These are phyloP conservation scores for Cymbopogon flexuosus DNA, from an alignment of 202 grass and related monocot species.

Conservation along the genomic window DNA sequence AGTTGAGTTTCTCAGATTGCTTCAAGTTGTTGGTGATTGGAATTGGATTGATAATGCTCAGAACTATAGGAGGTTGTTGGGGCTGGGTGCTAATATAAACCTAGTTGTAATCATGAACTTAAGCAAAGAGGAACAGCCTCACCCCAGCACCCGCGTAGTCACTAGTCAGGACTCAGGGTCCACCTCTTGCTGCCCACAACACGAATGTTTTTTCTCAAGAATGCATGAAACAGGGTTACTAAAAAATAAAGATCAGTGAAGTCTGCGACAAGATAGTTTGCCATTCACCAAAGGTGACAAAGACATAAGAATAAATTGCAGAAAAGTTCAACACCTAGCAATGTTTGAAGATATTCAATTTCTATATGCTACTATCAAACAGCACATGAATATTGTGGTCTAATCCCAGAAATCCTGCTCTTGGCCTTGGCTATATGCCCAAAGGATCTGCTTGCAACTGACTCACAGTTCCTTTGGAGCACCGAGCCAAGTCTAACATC, in stretches of 20 bases:
- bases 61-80: not conserved
- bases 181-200: not conserved
- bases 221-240: not conserved
- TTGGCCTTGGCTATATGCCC: not conserved
- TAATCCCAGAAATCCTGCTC: not conserved
- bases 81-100: not conserved
- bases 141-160: not conserved
- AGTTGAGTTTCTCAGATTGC: not conserved
- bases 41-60: not conserved
- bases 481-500: not conserved
- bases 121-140: not conserved
- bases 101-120: not conserved
- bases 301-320: not conserved
- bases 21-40: not conserved
- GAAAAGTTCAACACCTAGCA: not conserved
- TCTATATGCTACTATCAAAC: not conserved
- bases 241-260: not conserved
- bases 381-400: not conserved
- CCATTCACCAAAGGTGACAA: not conserved
- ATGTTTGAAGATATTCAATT: constrained; percentile 1
- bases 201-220: not conserved
- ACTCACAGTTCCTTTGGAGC: not conserved
- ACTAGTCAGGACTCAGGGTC: not conserved
- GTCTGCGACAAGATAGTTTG: not conserved
- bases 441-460: not conserved